Evolutionary conservation across 106 monocot species (phyloP).

Genomic region (Xerophyta viscosa): DNA sequence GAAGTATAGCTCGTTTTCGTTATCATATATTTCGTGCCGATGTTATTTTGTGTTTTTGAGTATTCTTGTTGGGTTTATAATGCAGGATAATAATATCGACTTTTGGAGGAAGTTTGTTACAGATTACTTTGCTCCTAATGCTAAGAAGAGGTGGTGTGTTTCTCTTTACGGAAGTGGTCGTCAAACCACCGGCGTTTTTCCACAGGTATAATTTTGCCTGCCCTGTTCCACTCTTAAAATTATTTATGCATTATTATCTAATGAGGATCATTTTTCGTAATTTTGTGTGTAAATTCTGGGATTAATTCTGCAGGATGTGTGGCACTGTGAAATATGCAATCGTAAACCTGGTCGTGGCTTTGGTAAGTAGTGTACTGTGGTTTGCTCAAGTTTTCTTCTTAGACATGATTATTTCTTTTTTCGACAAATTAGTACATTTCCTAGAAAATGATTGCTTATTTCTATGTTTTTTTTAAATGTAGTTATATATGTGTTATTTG

Average conservation of each 20-base stretch:
- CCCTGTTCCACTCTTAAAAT: not conserved
- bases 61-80: not conserved
- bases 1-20: slow-evolving; percentile 33
- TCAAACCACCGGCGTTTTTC: slow-evolving; percentile 77
- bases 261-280: not conserved
- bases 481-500: too few relatives aligned
- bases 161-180: slow-evolving; percentile 74
- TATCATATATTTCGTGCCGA: not conserved
- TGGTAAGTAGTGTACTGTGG: slow-evolving; percentile 57
- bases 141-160: slow-evolving; percentile 81
- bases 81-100: slow-evolving; percentile 87
- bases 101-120: slow-evolving; percentile 81
- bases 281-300: too few relatives aligned
- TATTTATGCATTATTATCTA: not conserved
- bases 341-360: slow-evolving; percentile 95
- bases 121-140: slow-evolving; percentile 71
- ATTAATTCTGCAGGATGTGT: slow-evolving; percentile 71
- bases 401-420: too few relatives aligned
- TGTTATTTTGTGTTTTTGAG: not conserved
- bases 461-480: too few relatives aligned
- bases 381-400: too few relatives aligned
- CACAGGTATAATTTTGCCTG: slow-evolving; percentile 37
- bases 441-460: too few relatives aligned
- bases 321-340: slow-evolving; percentile 99
- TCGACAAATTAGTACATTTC: too few relatives aligned